Base-by-base conservation (phyloP, 2,329 filamentous ascomycete species). In the Lachnellula willkommii region DNA sequence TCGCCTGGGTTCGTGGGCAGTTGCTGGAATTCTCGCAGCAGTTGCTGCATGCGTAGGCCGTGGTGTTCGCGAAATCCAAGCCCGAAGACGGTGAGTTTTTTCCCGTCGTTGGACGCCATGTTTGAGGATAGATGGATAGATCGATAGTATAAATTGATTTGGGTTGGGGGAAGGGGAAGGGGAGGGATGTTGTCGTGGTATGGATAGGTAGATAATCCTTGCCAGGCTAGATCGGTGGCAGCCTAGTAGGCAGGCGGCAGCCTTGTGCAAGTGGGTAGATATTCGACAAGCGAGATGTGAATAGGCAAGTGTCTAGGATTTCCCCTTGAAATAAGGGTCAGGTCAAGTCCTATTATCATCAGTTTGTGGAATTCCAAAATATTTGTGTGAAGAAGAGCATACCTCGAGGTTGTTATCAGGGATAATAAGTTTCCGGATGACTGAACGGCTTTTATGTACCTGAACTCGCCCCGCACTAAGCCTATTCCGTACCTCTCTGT, bases 41-140 rank as follows among this genome's bases (percentile, higher is more conserved):
- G 49, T 52, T 64, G 57, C 37, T 62, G 56, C 58, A 66, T 66
- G 2, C 54, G 53, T 5, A 60, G 40, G 11, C 45, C 57, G 47
- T 66, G 59, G 37, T 66, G 63, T 24, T 66, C 45, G 8, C 56
- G 54, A 47, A 61, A 63, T 14, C 22, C 56, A n/a, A 65, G 57
- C 11, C 64, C 63, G 22, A 66, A 64, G n/a, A 63, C 59, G 5
- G 47, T 52, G 6, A 60, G 45, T 24, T 46, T 43, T 35, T 46
- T 37, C 6, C 60, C 60, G 39, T 62, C 54, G 42, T 60, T 62
- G 22, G 55, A 53, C 20, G 58, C 55, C 57, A 60, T 60, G 1
- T 14, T 50, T 15, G 48, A 42, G n/a, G 11, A 12, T 45, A 9
- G 42, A 9, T 36, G 12, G 37, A n/a, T 39, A 39, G 4, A n/a